Evolutionary conservation across 495 filamentous ascomycete genomes (phyloP), one percentile per base, ranked within the genome.

Genomic region (Podospora pseudoanserina): DNA sequence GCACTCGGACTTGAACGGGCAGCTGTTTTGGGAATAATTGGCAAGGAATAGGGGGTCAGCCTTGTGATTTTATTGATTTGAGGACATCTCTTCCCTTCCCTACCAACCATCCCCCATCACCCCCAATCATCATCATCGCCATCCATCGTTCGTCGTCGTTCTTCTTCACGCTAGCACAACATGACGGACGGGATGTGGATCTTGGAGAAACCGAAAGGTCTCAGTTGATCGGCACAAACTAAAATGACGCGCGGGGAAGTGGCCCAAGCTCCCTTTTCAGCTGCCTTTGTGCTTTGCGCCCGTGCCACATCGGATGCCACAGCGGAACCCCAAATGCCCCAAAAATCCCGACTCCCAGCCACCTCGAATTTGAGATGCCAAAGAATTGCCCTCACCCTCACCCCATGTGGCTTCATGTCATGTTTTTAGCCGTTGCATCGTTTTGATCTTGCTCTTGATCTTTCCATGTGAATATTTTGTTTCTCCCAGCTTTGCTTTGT

Each of bases 261-360:
- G 55, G 55, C 55, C 55, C 55, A 58, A 58, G 55, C 55, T 58
- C 55, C 55, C 55, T 19, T 58, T 58, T 58, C 55, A 58, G 55
- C 55, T 58, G 3, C 18, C 18, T 7, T 26, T 20, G 55, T 58
- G 55, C 55, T 23, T 23, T 49, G 39, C 15, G 39, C 39, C 39
- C 39, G 39, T 49, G 39, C 39, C 39, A 49, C 39, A 49, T 49
- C 39, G 39, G 39, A 49, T 49, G 39, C 39, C 39, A 49, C 39
- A 49, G 1, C 39, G 39, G 39, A 13, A 49, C 39, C 39, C 39
- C 9, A 6, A 39, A 39, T 13, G 2, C 39, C 39, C 39, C 39
- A 4, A 5, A 49, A 49, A 49, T 49, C 39, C 39, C 39, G 39
- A 19, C 18, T 18, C 55, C 55, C 55, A 58, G 55, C 55, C 55